Conservation (phyloP, 257 asterid species). For the Mitragyna speciosa region DNA sequence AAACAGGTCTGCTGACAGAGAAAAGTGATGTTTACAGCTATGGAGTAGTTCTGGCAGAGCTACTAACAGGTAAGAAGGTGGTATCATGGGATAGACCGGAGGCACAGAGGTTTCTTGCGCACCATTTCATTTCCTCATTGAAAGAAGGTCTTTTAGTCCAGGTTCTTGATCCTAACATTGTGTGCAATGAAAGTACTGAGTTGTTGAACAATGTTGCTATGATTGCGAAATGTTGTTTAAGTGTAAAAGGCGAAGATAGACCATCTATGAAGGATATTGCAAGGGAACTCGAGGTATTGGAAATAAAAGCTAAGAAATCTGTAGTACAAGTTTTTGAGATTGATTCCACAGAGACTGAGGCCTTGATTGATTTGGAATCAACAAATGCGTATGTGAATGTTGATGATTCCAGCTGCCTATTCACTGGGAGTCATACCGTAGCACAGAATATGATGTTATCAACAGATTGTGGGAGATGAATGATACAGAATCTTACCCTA, state of each 20-base stretch:
- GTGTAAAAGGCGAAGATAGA: no score
- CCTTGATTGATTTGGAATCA: neutral
- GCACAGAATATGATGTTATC: neutral
- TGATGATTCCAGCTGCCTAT: neutral
- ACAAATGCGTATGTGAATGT: neutral
- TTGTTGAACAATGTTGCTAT: constrained; percentile 17
- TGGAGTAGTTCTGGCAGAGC: no score
- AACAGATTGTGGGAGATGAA: neutral
- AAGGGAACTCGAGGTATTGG: constrained; percentile 1
- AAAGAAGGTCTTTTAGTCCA: neutral
- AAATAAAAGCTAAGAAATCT: neutral
- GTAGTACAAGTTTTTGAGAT: neutral
- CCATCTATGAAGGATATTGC: constrained; percentile 41
- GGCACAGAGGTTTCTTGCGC: no score
- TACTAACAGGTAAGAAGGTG: no score
- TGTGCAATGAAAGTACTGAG: constrained; percentile 16
- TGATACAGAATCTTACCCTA: no score
- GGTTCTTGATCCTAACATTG: constrained; percentile 25
- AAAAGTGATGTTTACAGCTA: no score
- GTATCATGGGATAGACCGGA: no score
- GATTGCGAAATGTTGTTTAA: constrained; percentile 33
- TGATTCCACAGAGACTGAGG: neutral
- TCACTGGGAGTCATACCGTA: neutral
- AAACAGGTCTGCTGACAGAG: no score
- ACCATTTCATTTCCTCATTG: no score